These are phyloP conservation scores for Hura crepitans DNA, from an alignment of 441 rosid species.

Conservation along the genomic window DNA sequence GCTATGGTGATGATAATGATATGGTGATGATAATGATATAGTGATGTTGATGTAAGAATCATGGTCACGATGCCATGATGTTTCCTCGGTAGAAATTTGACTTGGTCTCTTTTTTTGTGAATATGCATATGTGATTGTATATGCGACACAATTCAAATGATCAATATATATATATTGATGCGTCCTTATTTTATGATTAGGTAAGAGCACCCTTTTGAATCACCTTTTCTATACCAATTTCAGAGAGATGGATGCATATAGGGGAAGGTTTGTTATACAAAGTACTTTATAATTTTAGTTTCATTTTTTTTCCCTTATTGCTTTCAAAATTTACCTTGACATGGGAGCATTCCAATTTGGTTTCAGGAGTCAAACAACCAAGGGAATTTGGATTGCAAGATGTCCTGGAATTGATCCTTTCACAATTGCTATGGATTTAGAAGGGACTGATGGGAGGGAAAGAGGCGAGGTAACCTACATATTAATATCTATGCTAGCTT, in stretches of 20 bases:
- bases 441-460: constrained; percentile 95
- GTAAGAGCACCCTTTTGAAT: constrained; percentile 83
- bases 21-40: background rate
- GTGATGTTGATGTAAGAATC: no score
- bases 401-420: constrained; percentile 75
- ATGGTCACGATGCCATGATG: background rate
- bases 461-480: constrained; percentile 69
- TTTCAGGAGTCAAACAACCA: constrained; percentile 86
- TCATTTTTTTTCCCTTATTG: background rate
- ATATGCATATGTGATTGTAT: background rate
- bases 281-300: constrained; percentile 16
- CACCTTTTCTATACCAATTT: constrained; percentile 74
- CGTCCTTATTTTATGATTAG: constrained; percentile 29
- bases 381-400: constrained; percentile 87
- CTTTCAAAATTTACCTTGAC: background rate
- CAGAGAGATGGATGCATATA: constrained; percentile 67
- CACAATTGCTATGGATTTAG: constrained; percentile 85
- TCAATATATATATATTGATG: background rate
- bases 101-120: background rate
- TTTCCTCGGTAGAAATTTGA: background rate
- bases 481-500: background rate
- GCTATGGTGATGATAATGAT: background rate
- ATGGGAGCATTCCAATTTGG: constrained; percentile 6
- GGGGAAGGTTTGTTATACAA: constrained; percentile 27
- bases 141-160: background rate